A percentile compares a stretch with the other conserved stretches of the same genome.
Evolutionary conservation across 2,329 filamentous ascomycete genomes (phyloP).

Genomic region (Cordyceps farinosa): DNA sequence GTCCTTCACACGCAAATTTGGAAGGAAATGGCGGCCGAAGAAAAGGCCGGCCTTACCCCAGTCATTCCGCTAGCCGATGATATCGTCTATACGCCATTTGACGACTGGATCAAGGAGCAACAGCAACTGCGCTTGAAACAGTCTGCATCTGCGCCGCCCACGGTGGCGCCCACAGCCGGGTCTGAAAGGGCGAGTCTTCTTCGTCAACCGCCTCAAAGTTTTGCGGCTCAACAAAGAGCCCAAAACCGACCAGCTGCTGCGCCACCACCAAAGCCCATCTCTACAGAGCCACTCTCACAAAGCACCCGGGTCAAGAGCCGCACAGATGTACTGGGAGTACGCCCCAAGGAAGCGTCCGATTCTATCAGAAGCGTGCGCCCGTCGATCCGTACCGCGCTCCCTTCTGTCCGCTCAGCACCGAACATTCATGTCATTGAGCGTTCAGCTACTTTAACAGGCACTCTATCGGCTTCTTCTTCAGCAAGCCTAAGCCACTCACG

Average conservation of each 20-base stretch:
- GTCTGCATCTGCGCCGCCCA: constrained; percentile 28
- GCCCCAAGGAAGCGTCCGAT: constrained; percentile 13
- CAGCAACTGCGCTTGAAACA: constrained; percentile 34
- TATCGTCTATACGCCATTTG: constrained; percentile 62
- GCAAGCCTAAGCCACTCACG: constrained; percentile 25
- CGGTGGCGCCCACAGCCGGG: constrained; percentile 22
- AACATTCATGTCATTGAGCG: constrained; percentile 30
- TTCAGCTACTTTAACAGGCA: constrained; percentile 28
- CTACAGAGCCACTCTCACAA: constrained; percentile 28
- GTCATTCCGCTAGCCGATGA: constrained; percentile 59
- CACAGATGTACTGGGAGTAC: constrained; percentile 16
- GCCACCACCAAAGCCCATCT: constrained; percentile 26
- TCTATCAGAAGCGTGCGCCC: constrained; percentile 14
- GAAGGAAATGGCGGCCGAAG: constrained; percentile 65
- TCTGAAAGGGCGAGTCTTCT: constrained; percentile 41
- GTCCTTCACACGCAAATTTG: constrained; percentile 55
- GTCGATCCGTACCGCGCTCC: constrained; percentile 11
- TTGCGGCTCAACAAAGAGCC: constrained; percentile 62
- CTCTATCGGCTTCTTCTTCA: constrained; percentile 27
- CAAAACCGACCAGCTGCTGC: constrained; percentile 44
- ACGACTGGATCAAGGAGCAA: constrained; percentile 57
- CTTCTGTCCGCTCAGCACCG: constrained; percentile 26
- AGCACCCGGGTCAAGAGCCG: constrained; percentile 29
- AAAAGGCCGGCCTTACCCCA: constrained; percentile 62
- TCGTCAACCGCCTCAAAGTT: constrained; percentile 58